Conservation (phyloP, 2,329 filamentous ascomycete genomes). For the Stylonectria norvegica region DNA sequence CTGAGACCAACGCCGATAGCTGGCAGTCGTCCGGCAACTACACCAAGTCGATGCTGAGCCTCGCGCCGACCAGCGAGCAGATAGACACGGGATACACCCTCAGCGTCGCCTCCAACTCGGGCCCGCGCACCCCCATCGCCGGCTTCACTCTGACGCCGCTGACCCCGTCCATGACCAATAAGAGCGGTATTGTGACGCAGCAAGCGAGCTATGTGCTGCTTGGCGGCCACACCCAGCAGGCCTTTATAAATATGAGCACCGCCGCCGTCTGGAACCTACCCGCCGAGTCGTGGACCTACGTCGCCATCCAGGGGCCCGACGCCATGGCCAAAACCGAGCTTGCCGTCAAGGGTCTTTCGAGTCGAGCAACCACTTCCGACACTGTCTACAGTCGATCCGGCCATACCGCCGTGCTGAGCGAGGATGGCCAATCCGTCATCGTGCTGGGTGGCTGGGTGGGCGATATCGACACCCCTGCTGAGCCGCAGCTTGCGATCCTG, state of each 20-base stretch:
- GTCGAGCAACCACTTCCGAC: conserved; percentile 26
- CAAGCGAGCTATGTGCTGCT: conserved; percentile 77
- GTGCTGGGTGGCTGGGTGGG: conserved; percentile 93
- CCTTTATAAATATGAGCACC: conserved; percentile 93
- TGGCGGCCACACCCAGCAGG: conserved; percentile 77
- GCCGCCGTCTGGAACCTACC: conserved; percentile 84
- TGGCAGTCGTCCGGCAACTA: conserved; percentile 74
- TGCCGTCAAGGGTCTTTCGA: conserved; percentile 43
- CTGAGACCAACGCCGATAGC: conserved; percentile 36
- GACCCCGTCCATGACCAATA: conserved; percentile 65
- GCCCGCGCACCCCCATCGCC: conserved; percentile 74
- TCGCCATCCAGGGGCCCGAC: conserved; percentile 55
- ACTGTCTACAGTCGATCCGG: conserved; percentile 78
- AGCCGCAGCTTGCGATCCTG: conserved; percentile 77
- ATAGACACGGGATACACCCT: conserved; percentile 33
- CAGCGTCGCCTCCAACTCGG: conserved; percentile 43
- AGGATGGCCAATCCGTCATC: conserved; percentile 74
- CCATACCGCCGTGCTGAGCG: conserved; percentile 77
- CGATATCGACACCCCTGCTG: conserved; percentile 68
- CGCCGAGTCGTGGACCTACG: conserved; percentile 81
- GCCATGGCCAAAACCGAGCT: conserved; percentile 51
- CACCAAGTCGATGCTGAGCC: conserved; percentile 71
- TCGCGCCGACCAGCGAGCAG: conserved; percentile 46
- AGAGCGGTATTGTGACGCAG: conserved; percentile 62
- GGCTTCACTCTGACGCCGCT: conserved; percentile 81